phyloP scores from a whole-genome alignment of 2,329 filamentous ascomycete species.

The Cladosporium oxysporum region DNA sequence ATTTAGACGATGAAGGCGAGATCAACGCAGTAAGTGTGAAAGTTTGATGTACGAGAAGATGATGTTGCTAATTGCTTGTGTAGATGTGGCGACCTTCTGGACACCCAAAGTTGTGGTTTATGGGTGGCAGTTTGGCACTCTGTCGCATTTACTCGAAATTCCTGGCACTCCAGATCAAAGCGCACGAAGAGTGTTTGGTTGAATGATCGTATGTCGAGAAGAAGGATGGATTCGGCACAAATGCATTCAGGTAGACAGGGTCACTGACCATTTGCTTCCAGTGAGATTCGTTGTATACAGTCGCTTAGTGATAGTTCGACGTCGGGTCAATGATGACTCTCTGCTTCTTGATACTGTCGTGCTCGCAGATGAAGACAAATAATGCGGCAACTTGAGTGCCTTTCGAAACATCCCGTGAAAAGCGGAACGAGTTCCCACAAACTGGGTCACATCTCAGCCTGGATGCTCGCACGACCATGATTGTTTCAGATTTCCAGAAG shows the following conservation, averaged over 20 bases:
- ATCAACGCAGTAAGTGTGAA: constrained; percentile 27
- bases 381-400: background rate
- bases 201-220: background rate
- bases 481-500: background rate
- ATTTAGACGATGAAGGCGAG: constrained; percentile 43
- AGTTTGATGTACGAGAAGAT: constrained; percentile 20
- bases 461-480: background rate
- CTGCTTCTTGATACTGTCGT: background rate
- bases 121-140: constrained; percentile 41
- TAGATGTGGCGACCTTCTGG: constrained; percentile 45
- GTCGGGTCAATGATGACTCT: background rate
- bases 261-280: background rate
- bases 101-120: constrained; percentile 44
- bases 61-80: background rate
- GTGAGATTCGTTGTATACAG: background rate
- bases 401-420: background rate
- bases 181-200: constrained; percentile 40
- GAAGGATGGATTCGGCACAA: background rate
- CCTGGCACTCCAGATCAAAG: constrained; percentile 46
- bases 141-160: constrained; percentile 41
- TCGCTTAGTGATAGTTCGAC: background rate
- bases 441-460: background rate
- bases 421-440: background rate
- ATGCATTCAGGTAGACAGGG: background rate
- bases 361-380: background rate